Base-by-base conservation (phyloP, 768 basidiomycete genomes). In the Mycena indigotica region DNA sequence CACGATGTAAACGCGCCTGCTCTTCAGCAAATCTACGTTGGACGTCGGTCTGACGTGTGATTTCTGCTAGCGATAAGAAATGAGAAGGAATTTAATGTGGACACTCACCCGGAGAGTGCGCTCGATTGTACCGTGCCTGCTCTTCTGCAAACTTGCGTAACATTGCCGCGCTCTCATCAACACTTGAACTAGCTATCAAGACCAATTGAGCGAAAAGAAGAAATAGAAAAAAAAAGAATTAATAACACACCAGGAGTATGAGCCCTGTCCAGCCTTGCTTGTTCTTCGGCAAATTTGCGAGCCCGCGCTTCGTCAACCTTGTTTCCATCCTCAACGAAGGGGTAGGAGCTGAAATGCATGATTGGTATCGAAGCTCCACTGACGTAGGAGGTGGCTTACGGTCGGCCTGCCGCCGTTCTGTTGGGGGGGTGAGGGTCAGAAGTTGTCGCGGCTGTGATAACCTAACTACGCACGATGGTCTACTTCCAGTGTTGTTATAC, bases 261-360 rank as follows among this genome's bases (percentile, higher is more conserved):
- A 1, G 52, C 58, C 38, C 62, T n/a, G n/a, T 56, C 55, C 26
- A 60, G 28, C 23, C 62, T 25, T 21, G 62, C 62, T 52, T 63
- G 62, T 19, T 63, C 62, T 44, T 63, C 62, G 1, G 55, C 55
- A 28, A 63, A 63, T 46, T 60, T 63, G 35, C 62, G 62, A 3
- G 57, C 55, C 45, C 55, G 28, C 3, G 62, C 62, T 25, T 63
- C 62, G 8, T 63, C 62, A 25, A 59, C 49, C 16, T 50, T 52
- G 30, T 17, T 49, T 10, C 46, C 53, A 5, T 61, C 55, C 17
- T 28, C 38, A 17, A 41, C 26, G n/a, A 50, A 61, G 3, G 60
- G 55, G 23, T 63, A 51, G 26, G 19, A 58, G 19, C 57, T 58
- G 55, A 21, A 16, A 19, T n/a, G n/a, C 19, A 25, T 1, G 45